These are phyloP conservation scores for Arthrocladium fulminans DNA, from an alignment of 2,329 filamentous ascomycete genomes.

Conservation along the genomic window DNA sequence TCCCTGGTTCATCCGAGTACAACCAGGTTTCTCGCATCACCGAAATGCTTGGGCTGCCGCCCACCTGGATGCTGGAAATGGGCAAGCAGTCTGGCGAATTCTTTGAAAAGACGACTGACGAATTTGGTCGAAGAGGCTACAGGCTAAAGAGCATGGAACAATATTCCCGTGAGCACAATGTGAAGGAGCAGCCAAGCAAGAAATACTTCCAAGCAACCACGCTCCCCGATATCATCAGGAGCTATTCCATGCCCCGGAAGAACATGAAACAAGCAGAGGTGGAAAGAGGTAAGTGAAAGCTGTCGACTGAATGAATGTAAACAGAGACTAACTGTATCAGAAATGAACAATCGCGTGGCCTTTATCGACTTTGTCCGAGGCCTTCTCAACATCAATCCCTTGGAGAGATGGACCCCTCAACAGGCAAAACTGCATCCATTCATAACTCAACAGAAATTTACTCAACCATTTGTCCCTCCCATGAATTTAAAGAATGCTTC, in stretches of 20 bases:
- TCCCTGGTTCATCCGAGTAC: constrained; percentile 96
- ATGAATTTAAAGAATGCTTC: constrained; percentile 91
- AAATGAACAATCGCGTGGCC: constrained; percentile 95
- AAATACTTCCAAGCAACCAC: constrained; percentile 97
- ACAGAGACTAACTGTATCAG: constrained; percentile 41
- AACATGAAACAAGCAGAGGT: constrained; percentile 98
- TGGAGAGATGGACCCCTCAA: constrained; percentile 95
- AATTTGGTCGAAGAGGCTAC: constrained; percentile 85
- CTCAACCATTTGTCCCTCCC: constrained; percentile 87
- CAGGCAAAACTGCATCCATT: constrained; percentile 97
- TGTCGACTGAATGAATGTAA: background rate
- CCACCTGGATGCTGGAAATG: constrained; percentile 98
- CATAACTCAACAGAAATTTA: constrained; percentile 97
- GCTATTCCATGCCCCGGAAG: constrained; percentile 95
- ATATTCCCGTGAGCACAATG: constrained; percentile 88
- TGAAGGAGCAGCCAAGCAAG: constrained; percentile 98
- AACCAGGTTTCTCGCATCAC: constrained; percentile 96
- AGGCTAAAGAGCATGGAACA: constrained; percentile 96
- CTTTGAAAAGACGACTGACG: constrained; percentile 86
- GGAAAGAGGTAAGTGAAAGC: constrained; percentile 65
- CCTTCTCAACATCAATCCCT: constrained; percentile 82
- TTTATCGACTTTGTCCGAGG: constrained; percentile 98
- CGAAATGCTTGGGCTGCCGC: constrained; percentile 93
- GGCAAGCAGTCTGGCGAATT: constrained; percentile 97
- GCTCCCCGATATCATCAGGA: constrained; percentile 92